Conservation (phyloP, 176 grass and related monocot species). For the Musa schizocarpa region DNA sequence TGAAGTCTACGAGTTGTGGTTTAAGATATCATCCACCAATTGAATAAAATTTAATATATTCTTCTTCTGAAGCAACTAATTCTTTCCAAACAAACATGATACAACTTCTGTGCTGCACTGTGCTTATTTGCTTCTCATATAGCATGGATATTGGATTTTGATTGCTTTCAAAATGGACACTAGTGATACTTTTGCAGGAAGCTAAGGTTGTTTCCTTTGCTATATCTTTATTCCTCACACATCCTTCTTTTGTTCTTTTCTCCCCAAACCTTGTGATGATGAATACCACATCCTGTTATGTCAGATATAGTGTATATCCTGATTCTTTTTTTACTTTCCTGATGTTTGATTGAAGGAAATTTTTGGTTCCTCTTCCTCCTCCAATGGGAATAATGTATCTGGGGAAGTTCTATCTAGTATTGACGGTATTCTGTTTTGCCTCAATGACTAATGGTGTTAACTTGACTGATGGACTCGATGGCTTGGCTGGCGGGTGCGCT, state of each 20-base stretch:
- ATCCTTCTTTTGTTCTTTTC: not conserved
- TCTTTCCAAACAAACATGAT: too few species aligned
- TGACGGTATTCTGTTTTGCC: constrained; percentile 54
- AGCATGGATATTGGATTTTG: not conserved
- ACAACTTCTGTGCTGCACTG: not conserved
- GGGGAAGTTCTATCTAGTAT: constrained; percentile 59
- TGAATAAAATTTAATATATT: too few species aligned
- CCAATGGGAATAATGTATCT: constrained; percentile 67
- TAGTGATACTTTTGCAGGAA: not conserved
- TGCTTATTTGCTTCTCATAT: not conserved
- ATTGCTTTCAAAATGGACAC: not conserved
- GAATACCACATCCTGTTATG: not conserved
- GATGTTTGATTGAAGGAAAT: constrained; percentile 60
- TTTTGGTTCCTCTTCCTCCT: constrained; percentile 71
- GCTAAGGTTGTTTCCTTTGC: too few species aligned
- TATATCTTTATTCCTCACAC: not conserved
- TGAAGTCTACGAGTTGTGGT: too few species aligned
- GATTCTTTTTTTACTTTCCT: not conserved
- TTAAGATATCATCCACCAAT: too few species aligned
- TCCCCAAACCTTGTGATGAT: not conserved
- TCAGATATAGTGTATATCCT: not conserved
- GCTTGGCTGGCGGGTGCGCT: constrained; percentile 71
- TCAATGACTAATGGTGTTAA: constrained; percentile 57
- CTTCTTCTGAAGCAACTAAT: too few species aligned
- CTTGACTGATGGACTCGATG: constrained; percentile 76